Percentiles rank a stretch among this genome's conserved stretches.
phyloP scores from a whole-genome alignment of 305 asterid genomes.

The Fraxinus nigra region DNA sequence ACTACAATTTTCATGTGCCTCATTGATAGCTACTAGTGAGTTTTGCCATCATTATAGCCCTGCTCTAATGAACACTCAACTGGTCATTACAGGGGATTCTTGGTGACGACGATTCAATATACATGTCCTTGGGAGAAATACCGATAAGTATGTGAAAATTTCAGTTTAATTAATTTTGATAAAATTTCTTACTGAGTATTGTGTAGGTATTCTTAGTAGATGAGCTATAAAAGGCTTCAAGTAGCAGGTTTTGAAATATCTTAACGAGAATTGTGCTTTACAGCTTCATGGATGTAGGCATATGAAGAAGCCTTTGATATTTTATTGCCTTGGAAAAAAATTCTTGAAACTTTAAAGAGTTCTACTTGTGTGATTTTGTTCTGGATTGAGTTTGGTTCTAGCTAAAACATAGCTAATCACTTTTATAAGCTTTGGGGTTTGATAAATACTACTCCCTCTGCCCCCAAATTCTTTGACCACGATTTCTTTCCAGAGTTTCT shows the following conservation, averaged over 20 bases:
- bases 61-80: slow-evolving; percentile 1
- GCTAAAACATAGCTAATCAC: background rate
- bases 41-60: background rate
- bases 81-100: slow-evolving; percentile 78
- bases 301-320: slow-evolving; percentile 2
- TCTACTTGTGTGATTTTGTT: background rate
- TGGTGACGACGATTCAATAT: slow-evolving; percentile 90
- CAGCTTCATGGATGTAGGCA: slow-evolving; percentile 3
- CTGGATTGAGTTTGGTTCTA: background rate
- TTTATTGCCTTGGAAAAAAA: background rate
- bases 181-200: slow-evolving; percentile 4
- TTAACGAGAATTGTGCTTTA: background rate
- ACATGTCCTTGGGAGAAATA: slow-evolving; percentile 95
- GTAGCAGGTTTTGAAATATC: background rate
- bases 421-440: background rate
- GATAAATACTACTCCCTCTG: background rate
- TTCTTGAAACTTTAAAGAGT: background rate
- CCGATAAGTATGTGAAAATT: slow-evolving; percentile 68
- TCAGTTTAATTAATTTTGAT: slow-evolving; percentile 17
- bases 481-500: background rate
- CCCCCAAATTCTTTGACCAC: background rate
- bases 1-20: background rate
- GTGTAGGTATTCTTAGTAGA: background rate
- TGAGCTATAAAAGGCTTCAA: background rate
- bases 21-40: background rate